Base-by-base conservation (phyloP, 139 green algal genomes). In the Edaphochlamys debaryana region DNA sequence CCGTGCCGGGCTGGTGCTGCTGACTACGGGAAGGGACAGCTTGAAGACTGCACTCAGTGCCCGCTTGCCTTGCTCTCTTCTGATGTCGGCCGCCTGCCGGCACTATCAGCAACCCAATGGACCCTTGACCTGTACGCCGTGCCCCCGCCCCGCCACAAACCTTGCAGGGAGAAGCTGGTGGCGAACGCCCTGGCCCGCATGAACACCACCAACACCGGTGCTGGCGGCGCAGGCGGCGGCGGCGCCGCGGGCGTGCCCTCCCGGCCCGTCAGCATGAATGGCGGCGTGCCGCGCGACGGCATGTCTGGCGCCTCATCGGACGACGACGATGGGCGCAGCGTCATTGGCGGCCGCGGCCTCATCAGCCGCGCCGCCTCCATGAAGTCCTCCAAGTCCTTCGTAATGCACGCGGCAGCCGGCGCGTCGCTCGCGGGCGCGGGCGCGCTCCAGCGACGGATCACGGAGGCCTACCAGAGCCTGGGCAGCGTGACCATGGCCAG, bases 181-280 rank as follows among this genome's bases (percentile, higher is more conserved):
- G 23, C 56, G 25, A 29, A 9, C 19, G 56, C 25, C 9, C 6
- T 63, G 23, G 56, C 56, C 25, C 22, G 56, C 2, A n/a, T 63
- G 20, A n/a, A n/a, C 23, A 29, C 19, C 56, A 25, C 19, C 2
- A 25, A 6, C 17, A 25, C 19, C n/a, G 56, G 56, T 6, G 25
- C 19, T 8, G 56, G 56, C 56, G 56, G 22, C 2, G 56, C 25
- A 3, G 56, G 52, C 52, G 52, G 56, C 45, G 45, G 45, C 45
- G 45, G 45, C 45, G 45, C 45, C 11, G 11, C 45, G 45, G 45
- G 45, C 1, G 23, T 9, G 9, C 6, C 36, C 11, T 71, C 75
- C 2, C 75, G 60, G 20, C 40, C 75, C n/a, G 75, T 81, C 62
- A 81, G 75, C 75, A 29, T 72, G 30, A 81, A 63, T 4, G 73